Evolutionary conservation across 2,329 filamentous ascomycete genomes (phyloP), one percentile per base, ranked within the genome.

Genomic region (Blumeriella jaapii): DNA sequence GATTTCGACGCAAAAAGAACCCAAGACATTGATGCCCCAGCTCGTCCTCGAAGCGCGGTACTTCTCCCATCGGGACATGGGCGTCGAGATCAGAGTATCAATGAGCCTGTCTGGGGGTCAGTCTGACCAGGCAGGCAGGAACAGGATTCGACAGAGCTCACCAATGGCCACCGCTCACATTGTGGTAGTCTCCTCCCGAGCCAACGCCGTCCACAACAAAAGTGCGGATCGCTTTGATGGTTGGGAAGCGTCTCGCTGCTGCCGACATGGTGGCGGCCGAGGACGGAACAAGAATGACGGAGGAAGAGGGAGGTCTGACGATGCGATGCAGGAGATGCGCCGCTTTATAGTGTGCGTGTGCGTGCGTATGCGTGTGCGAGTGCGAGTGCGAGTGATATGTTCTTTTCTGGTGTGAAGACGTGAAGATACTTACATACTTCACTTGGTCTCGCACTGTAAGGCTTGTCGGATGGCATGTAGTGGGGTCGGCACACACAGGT

Each of bases 21-120:
- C 87, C 16, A 95, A 64, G 6, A 94, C 86, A 52, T 95, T 95
- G 68, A 95, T 95, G 23, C 87, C 87, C 83, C 85, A 95, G 57
- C 78, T 86, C 9, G 86, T 94, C 50, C 87, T 71, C 23, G 86
- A 94, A 42, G 78, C 74, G 47, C 86, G 77, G 61, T 93, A 95
- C 50, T 87, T 67, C 46, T 91, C 82, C 72, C 87, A 94, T 59
- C 76, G 72, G 31, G 85, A 89, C 71, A 87, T 93, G 5, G 87
- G 87, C 1, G 86, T 95, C 2, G 87, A 86, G 56, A 95, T 95
- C 49, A 87, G 78, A 42, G 80, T 81, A 61, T 94, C 87, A 46
- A 95, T 82, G 49, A 95, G 67, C 87, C 86, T 93, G 59, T 65
- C 63, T 64, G 29, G 64, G 67, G 24, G 55, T 61, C 63, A 39